Evolutionary conservation across 192 early-diverging fungal genomes (phyloP), one percentile per base, ranked within the genome.

Genomic region (Phlyctochytrium planicorne): DNA sequence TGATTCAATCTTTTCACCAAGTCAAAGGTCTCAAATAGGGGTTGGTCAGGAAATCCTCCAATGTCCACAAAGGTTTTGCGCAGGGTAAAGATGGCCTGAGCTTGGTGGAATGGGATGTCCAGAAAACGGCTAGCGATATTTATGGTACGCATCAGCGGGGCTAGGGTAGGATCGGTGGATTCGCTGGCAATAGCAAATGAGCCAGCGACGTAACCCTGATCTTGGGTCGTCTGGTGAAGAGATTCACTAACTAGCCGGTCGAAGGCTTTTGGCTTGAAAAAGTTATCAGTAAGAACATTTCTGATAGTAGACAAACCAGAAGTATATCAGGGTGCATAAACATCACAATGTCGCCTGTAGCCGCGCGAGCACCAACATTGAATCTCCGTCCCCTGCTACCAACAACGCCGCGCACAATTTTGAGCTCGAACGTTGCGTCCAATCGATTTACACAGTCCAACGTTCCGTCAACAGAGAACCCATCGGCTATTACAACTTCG

Each of bases 201-300:
- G 10, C 55, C 55, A 29, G 55, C 55, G 6, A 57, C 20, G 55
- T 24, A 57, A 29, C 20, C 10, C 12, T 10, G 40, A 10, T 50
- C 12, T 50, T 50, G 40, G 12, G n/a, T 50, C n/a, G 10, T n/a
- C 40, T 10, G 12, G 12, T 50, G 40, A 50, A 10, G 12, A n/a
- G 40, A 14, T 50, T 10, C 40, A n/a, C 12, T 10, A 10, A 50
- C 40, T 50, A 29, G 10, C 4, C 27, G 12, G 27, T 57, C 55
- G 27, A 57, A 57, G 12, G 12, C 55, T 20, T 57, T 27, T 10
- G 55, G 55, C 55, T 57, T 10, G 10, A 6, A 57, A n/a, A 50
- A 50, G n/a, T 50, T n/a, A n/a, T 50, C 40, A 50, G n/a, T 50
- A 50, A 50, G n/a, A 50, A 50, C n/a, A n/a, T n/a, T n/a, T n/a